phyloP scores from a whole-genome alignment of 1,284 basidiomycete genomes.

The Apiotrichum porosum region DNA sequence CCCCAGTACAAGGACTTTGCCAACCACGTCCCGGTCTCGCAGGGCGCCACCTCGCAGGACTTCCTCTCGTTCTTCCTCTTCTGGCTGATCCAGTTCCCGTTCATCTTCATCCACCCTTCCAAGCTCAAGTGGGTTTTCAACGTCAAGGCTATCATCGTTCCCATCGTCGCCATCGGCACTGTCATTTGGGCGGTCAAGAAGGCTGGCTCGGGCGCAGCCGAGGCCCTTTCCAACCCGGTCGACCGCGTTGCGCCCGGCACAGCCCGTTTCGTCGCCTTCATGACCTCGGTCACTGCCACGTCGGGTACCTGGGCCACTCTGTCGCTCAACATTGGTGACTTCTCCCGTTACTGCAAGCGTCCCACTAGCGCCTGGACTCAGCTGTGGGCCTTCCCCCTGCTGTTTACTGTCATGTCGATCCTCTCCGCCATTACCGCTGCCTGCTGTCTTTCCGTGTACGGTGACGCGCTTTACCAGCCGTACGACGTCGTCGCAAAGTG shows the following conservation, averaged over 20 bases:
- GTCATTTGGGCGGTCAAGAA: conserved; percentile 56
- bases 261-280: conserved; percentile 15
- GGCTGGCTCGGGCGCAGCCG: conserved; percentile 49
- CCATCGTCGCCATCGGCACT: conserved; percentile 61
- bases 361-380: conserved; percentile 9
- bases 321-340: conserved; percentile 17
- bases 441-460: conserved; percentile 51
- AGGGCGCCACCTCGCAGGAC: conserved; percentile 49
- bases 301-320: conserved; percentile 16
- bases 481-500: conserved; percentile 27
- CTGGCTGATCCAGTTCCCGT: conserved; percentile 56
- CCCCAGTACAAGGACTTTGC: conserved; percentile 18
- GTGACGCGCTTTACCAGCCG: conserved; percentile 45
- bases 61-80: conserved; percentile 63
- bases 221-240: conserved; percentile 45
- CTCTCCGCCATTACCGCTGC: conserved; percentile 28
- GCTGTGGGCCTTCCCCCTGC: conserved; percentile 12
- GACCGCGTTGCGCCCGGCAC: conserved; percentile 5
- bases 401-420: conserved; percentile 39
- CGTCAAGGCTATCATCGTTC: conserved; percentile 59
- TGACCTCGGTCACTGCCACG: conserved; percentile 13
- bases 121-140: conserved; percentile 66
- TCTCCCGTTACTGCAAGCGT: conserved; percentile 16
- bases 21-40: conserved; percentile 18
- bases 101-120: conserved; percentile 67